phyloP scores from a whole-genome alignment of 2,329 filamentous ascomycete genomes.

The Fusarium protoensiforme region DNA sequence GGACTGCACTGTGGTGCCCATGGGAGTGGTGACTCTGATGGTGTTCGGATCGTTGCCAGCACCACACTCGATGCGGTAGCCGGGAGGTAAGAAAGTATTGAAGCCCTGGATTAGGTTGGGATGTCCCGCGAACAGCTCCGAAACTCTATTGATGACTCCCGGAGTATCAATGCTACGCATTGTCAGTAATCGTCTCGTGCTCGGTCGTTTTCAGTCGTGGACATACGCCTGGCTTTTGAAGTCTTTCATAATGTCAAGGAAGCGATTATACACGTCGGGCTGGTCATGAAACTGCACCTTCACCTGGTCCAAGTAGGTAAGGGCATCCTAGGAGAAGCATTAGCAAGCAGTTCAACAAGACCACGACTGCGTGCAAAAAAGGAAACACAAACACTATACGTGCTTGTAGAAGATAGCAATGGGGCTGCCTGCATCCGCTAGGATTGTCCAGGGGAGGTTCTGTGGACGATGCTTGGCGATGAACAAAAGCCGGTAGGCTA shows the following conservation, averaged over 20 bases:
- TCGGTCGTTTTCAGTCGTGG: not conserved
- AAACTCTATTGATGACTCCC: slow-evolving; percentile 96
- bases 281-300: slow-evolving; percentile 98
- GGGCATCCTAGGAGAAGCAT: slow-evolving; percentile 65
- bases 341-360: slow-evolving; percentile 7
- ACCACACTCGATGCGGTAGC: slow-evolving; percentile 96
- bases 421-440: slow-evolving; percentile 29
- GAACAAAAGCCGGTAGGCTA: not conserved
- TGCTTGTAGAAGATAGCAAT: slow-evolving; percentile 35
- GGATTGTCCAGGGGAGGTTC: slow-evolving; percentile 9
- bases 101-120: slow-evolving; percentile 97
- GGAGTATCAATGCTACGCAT: slow-evolving; percentile 85
- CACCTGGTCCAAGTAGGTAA: slow-evolving; percentile 97
- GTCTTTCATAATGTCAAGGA: slow-evolving; percentile 99
- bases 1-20: slow-evolving; percentile 94
- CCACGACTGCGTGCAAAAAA: not conserved
- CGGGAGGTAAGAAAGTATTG: slow-evolving; percentile 95
- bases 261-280: slow-evolving; percentile 96
- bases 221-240: slow-evolving; percentile 96
- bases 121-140: slow-evolving; percentile 93
- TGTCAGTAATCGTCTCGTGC: slow-evolving; percentile 40
- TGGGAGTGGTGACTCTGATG: slow-evolving; percentile 95
- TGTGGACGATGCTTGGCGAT: slow-evolving; percentile 15
- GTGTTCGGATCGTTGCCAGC: slow-evolving; percentile 94
- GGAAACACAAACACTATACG: slow-evolving; percentile 34